A percentile compares a stretch with the other conserved stretches of the same genome.
These are phyloP conservation scores for Nitzschia sp. DNA, from an alignment of 108 stramenopile species.

Conservation along the genomic window DNA sequence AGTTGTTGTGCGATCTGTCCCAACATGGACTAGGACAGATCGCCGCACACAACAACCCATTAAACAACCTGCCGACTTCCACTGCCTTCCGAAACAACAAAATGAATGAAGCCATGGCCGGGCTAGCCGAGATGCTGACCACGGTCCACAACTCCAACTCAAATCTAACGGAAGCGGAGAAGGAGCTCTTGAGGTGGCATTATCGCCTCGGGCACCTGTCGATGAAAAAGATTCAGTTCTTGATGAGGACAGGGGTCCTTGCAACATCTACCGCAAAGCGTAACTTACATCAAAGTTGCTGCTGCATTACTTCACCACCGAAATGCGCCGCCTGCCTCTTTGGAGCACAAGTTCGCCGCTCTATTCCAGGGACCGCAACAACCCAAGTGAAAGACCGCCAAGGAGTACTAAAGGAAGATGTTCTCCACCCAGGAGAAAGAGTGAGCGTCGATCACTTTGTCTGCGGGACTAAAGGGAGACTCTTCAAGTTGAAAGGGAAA, in stretches of 20 bases:
- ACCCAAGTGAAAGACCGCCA: not conserved
- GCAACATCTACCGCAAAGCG: not conserved
- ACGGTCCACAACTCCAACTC: slow-evolving; percentile 16
- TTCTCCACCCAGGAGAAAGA: slow-evolving; percentile 33
- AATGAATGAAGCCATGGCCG: not conserved
- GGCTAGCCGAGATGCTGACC: not conserved
- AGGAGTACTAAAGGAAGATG: slow-evolving; percentile 13
- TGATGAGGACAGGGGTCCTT: slow-evolving; percentile 1
- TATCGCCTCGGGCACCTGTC: slow-evolving; percentile 32
- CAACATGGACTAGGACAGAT: not conserved
- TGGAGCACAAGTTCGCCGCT: slow-evolving; percentile 8
- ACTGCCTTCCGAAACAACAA: not conserved
- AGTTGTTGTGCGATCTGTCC: not conserved
- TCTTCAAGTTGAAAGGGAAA: slow-evolving; percentile 30
- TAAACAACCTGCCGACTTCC: not conserved
- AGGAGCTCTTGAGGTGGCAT: slow-evolving; percentile 44
- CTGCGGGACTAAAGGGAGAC: slow-evolving; percentile 24
- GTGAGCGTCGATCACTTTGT: slow-evolving; percentile 48
- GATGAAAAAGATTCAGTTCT: slow-evolving; percentile 14
- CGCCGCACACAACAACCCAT: not conserved
- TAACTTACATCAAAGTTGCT: not conserved
- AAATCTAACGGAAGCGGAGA: slow-evolving; percentile 47
- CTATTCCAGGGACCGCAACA: not conserved
- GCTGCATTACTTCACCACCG: not conserved
- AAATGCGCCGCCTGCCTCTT: slow-evolving; percentile 35